Evolutionary conservation across 257 asterid species (phyloP), one percentile per base, ranked within the genome.

Genomic region (Catharanthus roseus): DNA sequence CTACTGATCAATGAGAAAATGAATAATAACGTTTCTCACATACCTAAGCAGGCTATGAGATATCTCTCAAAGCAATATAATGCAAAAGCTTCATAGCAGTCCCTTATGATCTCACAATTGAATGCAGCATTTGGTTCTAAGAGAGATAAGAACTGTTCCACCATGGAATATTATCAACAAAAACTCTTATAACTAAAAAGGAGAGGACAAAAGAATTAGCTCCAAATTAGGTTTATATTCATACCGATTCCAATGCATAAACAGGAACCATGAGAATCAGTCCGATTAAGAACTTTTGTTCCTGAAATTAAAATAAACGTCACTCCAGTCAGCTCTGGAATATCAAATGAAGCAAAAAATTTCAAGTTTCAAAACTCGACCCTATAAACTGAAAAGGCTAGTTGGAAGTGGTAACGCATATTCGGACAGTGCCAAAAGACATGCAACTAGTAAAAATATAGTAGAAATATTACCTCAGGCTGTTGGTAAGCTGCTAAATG

Each of bases 11-110:
- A 69, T 51, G 69, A 31, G 55, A 70, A 38, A 68, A 39, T 23
- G 72, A 56, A 56, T 36, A 75, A 51, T 70, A 70, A 75, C 42
- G 38, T 70, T 66, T 16, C 65, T 28, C 23, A 70, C 91, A 75
- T 84, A 89, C 99, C 99, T 83, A 95, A 87, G 88, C 99, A 91
- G 81, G 99, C 99, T 70, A 95, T 95, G 77, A 95, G 96, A 81
- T 95, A 89, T 82, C 99, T 95, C 89, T 91, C 97, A 65, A 95
- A 91, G 96, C 97, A 95, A 81, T 89, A 95, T 76, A 95, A 76
- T 18, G 99, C 97, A 80, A 95, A 91, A 55, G 99, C 99, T 82
- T 95, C 99, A 76, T 95, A 95, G 82, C 99, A 95, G 77, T 95
- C 99, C 70, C 97, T 84, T 74, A 95, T 79, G 69, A 89, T 81